Evolutionary conservation across 306 rosid genomes (phyloP).

Genomic region (Citrullus amarus): DNA sequence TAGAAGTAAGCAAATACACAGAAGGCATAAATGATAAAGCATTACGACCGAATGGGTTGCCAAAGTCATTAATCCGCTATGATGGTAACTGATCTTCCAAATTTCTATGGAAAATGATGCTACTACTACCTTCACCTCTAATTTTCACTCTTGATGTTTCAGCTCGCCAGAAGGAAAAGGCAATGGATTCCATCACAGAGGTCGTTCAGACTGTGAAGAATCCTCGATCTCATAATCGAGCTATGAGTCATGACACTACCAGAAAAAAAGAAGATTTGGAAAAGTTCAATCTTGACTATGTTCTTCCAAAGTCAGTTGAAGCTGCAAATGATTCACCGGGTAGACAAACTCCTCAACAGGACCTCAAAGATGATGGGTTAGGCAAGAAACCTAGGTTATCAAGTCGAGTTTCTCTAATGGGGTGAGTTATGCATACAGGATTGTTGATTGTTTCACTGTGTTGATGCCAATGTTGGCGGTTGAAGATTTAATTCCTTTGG

Average conservation of each 20-base stretch:
- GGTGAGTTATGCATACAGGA: constrained; percentile 31
- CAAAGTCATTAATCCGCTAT: constrained; percentile 83
- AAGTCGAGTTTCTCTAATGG: constrained; percentile 30
- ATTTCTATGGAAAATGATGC: background rate
- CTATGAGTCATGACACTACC: constrained; percentile 20
- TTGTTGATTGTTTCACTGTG: background rate
- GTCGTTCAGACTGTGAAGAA: constrained; percentile 79
- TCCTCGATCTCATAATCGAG: constrained; percentile 33
- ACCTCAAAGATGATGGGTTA: constrained; percentile 22
- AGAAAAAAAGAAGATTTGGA: constrained; percentile 41
- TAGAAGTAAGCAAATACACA: constrained; percentile 95
- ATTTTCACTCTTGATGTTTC: constrained; percentile 26
- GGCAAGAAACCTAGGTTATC: constrained; percentile 34
- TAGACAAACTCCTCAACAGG: constrained; percentile 30
- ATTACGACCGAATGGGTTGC: constrained; percentile 81
- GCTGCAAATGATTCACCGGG: constrained; percentile 24
- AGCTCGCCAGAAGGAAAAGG: constrained; percentile 96
- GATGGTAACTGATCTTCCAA: constrained; percentile 46
- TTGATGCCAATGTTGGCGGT: background rate
- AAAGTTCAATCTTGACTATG: constrained; percentile 37
- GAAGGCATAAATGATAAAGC: constrained; percentile 76
- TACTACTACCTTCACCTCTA: constrained; percentile 10
- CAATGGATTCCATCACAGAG: constrained; percentile 67
- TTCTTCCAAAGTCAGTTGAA: constrained; percentile 49
- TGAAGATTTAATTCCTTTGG: background rate